Evolutionary conservation across 768 basidiomycete species (phyloP), one percentile per base, ranked within the genome.

Genomic region (Termitomyces sp.): DNA sequence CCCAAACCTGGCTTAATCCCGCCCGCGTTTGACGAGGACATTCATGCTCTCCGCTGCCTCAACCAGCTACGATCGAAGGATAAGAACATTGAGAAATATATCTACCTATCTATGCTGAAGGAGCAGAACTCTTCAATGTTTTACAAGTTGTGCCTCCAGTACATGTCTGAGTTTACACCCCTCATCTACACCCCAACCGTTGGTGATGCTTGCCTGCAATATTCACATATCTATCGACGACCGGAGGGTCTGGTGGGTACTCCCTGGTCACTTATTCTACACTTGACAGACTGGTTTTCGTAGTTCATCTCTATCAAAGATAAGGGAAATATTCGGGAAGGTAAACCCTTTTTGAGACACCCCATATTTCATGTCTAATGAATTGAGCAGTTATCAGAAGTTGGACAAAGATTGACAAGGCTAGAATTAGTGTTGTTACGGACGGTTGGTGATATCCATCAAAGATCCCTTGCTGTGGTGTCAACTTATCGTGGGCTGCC

Each of bases 111-210:
- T 9, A 82, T 83, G 59, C 79, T 96, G 61, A 89, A 93, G 71
- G 77, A 86, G 64, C 78, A 86, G 54, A 87, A 96, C 70, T 83
- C 84, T 14, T 72, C 80, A 50, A 83, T 89, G 72, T 97, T 95
- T 76, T 96, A 92, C 76, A 81, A 80, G 51, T 79, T 94, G 14
- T 87, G 91, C 72, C 73, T 89, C 48, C 78, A 80, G 48, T 80
- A 93, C 70, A 86, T 94, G 83, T 67, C 84, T 34, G 91, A 84
- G 66, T 77, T 84, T 78, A 79, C 81, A 67, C 94, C 94, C 14
- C 81, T 95, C 47, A 92, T 96, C 59, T 96, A 96, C 72, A 96
- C 94, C 0, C 94, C 94, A 0, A 93, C 91, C 14, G 93, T 96
- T 34, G 94, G 94, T 31, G 92, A 96, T 67, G 94, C 94, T 3